Evolutionary conservation across 257 asterid species (phyloP).

Genomic region (Nicotiana otophora): DNA sequence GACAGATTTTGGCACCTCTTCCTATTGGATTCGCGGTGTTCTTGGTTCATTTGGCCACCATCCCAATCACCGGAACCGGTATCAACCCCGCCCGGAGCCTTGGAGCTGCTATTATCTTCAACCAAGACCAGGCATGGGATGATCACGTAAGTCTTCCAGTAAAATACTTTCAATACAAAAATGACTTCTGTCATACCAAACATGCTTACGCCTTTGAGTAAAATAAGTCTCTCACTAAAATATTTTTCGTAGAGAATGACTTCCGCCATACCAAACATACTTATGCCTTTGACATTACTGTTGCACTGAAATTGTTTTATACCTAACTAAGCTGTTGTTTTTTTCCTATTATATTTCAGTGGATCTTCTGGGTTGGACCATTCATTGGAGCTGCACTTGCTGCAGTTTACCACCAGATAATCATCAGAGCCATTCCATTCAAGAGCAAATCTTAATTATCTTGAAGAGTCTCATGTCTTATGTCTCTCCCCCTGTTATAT

Average conservation of each 20-base stretch:
- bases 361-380: conserved; percentile 71
- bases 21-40: conserved; percentile 70
- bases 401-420: conserved; percentile 52
- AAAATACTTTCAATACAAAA: too few relatives aligned
- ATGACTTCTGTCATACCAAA: too few relatives aligned
- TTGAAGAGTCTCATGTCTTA: background rate
- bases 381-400: conserved; percentile 63
- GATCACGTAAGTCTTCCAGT: conserved; percentile 33
- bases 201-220: too few relatives aligned
- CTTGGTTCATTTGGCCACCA: conserved; percentile 73
- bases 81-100: conserved; percentile 82
- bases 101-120: conserved; percentile 65
- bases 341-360: too few relatives aligned
- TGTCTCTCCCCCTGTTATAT: background rate
- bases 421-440: conserved; percentile 64
- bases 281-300: too few relatives aligned
- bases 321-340: too few relatives aligned
- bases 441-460: conserved; percentile 33
- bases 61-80: conserved; percentile 77
- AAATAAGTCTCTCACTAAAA: too few relatives aligned
- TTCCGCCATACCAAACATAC: too few relatives aligned
- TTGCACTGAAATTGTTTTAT: too few relatives aligned
- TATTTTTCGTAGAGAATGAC: too few relatives aligned
- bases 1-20: conserved; percentile 50
- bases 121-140: conserved; percentile 37